These are phyloP conservation scores for Colletotrichum tofieldiae DNA, from an alignment of 2,329 filamentous ascomycete species.

Conservation along the genomic window DNA sequence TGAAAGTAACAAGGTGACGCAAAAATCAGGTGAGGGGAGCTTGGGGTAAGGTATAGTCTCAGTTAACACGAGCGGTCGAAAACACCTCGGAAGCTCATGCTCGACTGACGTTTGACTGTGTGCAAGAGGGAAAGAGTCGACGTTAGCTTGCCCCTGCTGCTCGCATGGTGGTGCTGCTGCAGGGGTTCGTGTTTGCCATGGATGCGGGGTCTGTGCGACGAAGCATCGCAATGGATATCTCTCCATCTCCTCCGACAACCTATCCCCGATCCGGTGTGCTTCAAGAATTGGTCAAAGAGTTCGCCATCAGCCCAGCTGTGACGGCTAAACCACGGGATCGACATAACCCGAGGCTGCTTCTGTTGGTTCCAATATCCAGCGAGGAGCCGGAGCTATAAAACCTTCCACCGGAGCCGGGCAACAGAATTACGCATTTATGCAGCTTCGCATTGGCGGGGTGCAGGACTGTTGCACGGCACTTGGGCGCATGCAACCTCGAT, in stretches of 20 bases:
- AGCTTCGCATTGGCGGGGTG: slow-evolving; percentile 12
- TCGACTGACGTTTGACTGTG: slow-evolving; percentile 29
- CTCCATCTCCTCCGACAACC: slow-evolving; percentile 1
- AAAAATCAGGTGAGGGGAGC: slow-evolving; percentile 14
- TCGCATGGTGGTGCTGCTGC: slow-evolving; percentile 29
- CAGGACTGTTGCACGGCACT: slow-evolving; percentile 26
- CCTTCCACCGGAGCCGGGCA: background rate
- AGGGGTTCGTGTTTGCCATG: slow-evolving; percentile 36
- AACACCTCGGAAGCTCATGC: slow-evolving; percentile 44
- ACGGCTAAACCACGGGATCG: background rate
- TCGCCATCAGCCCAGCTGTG: background rate
- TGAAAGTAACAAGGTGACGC: background rate
- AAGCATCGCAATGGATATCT: slow-evolving; percentile 7
- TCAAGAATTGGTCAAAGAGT: slow-evolving; percentile 2
- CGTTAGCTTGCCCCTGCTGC: slow-evolving; percentile 33
- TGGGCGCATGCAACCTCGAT: slow-evolving; percentile 31
- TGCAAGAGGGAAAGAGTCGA: slow-evolving; percentile 12
- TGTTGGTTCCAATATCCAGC: background rate
- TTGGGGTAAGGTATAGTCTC: slow-evolving; percentile 33
- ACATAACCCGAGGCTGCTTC: background rate
- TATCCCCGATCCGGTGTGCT: slow-evolving; percentile 31
- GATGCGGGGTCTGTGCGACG: slow-evolving; percentile 40
- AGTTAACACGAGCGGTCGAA: slow-evolving; percentile 13
- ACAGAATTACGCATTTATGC: background rate
- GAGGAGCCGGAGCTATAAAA: background rate